These are phyloP conservation scores for Zygosaccharomyces kombuchaensis DNA, from an alignment of 805 yeast species.

Conservation along the genomic window DNA sequence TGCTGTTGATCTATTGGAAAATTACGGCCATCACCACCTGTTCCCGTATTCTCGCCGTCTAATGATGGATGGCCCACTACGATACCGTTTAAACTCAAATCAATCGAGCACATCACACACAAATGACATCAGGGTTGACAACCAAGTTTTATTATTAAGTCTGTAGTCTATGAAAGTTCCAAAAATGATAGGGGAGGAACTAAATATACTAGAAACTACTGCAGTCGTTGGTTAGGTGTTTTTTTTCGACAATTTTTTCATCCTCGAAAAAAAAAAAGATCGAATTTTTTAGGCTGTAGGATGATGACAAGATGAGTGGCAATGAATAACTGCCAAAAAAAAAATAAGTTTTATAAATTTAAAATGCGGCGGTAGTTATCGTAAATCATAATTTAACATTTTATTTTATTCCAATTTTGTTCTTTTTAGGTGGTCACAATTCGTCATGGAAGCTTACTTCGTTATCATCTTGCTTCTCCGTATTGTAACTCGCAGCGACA, in stretches of 20 bases:
- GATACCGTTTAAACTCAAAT: neutral
- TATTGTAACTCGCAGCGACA: neutral
- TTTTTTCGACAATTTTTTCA: neutral
- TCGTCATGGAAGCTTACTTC: neutral
- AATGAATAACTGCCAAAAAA: neutral
- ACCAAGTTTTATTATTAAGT: neutral
- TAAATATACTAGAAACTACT: too few species aligned
- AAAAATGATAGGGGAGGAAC: neutral
- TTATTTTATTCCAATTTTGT: neutral
- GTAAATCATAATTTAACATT: neutral
- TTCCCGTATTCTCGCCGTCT: neutral
- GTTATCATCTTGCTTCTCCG: neutral
- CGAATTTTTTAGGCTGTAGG: neutral
- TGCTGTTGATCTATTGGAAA: neutral
- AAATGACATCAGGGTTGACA: neutral
- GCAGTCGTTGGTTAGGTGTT: neutral
- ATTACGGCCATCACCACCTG: neutral
- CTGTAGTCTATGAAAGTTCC: neutral
- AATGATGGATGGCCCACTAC: neutral
- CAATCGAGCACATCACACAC: conserved; percentile 5
- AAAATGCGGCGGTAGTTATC: too few species aligned
- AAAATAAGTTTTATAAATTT: neutral
- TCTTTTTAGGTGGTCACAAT: neutral
- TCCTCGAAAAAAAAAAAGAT: neutral
- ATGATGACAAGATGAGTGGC: neutral